phyloP scores from a whole-genome alignment of 2,329 filamentous ascomycete genomes.

The Sclerotinia glacialis region DNA sequence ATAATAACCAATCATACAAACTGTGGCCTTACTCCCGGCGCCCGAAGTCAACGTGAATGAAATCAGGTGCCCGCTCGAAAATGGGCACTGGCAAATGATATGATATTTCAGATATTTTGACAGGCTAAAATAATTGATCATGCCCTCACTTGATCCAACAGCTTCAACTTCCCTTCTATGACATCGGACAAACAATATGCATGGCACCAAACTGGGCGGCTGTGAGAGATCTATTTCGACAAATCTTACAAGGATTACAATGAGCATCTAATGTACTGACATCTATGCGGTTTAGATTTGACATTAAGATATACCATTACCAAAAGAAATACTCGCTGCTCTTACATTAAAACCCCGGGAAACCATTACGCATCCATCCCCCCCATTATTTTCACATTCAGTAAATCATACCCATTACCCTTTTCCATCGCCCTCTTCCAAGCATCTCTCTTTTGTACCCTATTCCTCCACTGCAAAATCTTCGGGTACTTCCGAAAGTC shows the following conservation, averaged over 20 bases:
- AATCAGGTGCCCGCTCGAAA: background rate
- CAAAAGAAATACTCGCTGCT: background rate
- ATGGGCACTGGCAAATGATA: background rate
- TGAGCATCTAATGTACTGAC: background rate
- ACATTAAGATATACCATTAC: background rate
- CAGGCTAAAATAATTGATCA: too few species aligned
- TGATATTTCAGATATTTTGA: too few species aligned
- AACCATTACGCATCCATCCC: background rate
- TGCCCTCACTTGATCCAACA: too few species aligned
- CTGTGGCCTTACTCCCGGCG: background rate
- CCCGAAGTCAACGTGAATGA: background rate
- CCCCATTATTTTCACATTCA: background rate
- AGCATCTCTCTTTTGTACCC: constrained; percentile 34
- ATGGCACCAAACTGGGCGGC: too few species aligned
- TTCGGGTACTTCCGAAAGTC: constrained; percentile 39
- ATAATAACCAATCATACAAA: background rate
- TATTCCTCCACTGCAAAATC: constrained; percentile 38
- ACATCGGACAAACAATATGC: background rate
- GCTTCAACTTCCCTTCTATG: too few species aligned
- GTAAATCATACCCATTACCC: constrained; percentile 39
- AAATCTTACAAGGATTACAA: background rate
- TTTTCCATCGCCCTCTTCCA: constrained; percentile 39
- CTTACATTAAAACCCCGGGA: background rate
- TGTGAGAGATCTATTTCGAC: too few species aligned
- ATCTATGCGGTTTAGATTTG: background rate